Evolutionary conservation across 106 monocot genomes (phyloP), one percentile per base, ranked within the genome.

Genomic region (Dactylorhiza incarnata): DNA sequence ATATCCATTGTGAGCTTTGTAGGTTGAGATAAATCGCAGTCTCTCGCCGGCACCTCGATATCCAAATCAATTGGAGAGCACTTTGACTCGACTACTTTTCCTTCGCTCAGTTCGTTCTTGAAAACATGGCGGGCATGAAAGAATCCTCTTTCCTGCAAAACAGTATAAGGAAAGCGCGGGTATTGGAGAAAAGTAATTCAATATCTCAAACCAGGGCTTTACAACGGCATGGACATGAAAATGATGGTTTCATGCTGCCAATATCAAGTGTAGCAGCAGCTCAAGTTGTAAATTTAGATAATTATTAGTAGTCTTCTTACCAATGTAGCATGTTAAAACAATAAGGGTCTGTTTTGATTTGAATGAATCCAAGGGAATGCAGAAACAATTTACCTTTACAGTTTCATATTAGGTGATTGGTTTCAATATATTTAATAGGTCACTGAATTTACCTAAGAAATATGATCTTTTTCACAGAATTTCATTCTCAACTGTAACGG

Each of bases 71-170:
- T 71, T 6, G 8, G n/a, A 10, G 4, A 8, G n/a, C 49, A 49
- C 72, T 72, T 72, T 24, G 19, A 9, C 16, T 72, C 0, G 11
- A 58, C 48, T 72, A 25, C 17, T 14, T 66, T 51, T 45, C 48
- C 71, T 54, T 82, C 86, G 73, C n/a, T 19, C 54, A 67, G 53
- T 47, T 77, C 83, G 48, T 68, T 73, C 81, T 81, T 87, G 11
- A 84, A 82, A 26, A 75, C 75, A 78, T 86, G 71, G 50, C 76
- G 76, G 46, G 85, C 74, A 46, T 84, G 85, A 17, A 45, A 15
- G 53, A 91, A 29, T 68, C 91, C 91, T 73, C 26, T 78, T 72
- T 83, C 84, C 95, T 95, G 82, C 56, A 11, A 80, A 5, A 77
- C 12, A 16, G 49, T 6, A 73, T 56, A 48, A 44, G 49, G 9